Percentiles rank a stretch among this genome's conserved stretches.
Evolutionary conservation across 2,329 filamentous ascomycete genomes (phyloP).

Genomic region (Cladosporium sp.): DNA sequence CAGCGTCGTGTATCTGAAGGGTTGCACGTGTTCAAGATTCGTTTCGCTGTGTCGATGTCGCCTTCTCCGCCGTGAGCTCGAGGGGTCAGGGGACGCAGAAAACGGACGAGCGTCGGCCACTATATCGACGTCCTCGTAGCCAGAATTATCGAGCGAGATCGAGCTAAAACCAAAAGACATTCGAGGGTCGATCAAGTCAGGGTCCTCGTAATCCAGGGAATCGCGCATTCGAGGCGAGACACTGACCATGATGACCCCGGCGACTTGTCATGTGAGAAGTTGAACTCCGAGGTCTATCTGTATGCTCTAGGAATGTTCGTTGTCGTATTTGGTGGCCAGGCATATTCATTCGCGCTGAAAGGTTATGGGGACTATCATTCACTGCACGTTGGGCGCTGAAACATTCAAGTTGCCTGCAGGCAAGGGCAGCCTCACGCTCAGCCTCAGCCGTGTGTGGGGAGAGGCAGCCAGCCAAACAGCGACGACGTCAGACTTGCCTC

Average conservation of each 20-base stretch:
- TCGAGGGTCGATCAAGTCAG: slow-evolving; percentile 21
- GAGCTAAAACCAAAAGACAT: slow-evolving; percentile 21
- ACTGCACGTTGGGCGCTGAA: too few species aligned
- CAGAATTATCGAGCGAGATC: slow-evolving; percentile 13
- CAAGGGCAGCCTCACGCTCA: too few species aligned
- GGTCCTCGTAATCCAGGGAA: slow-evolving; percentile 21
- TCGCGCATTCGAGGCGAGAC: slow-evolving; percentile 22
- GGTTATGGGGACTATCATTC: too few species aligned
- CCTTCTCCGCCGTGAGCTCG: slow-evolving; percentile 14
- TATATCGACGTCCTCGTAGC: slow-evolving; percentile 16
- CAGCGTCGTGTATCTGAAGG: slow-evolving; percentile 20
- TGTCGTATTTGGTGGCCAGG: too few species aligned
- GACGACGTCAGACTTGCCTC: too few species aligned
- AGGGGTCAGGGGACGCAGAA: slow-evolving; percentile 18
- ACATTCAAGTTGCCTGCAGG: too few species aligned
- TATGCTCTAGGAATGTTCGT: too few species aligned
- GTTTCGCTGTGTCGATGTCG: slow-evolving; percentile 17
- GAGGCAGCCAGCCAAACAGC: too few species aligned
- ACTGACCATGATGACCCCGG: slow-evolving; percentile 15
- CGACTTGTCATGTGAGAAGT: too few species aligned
- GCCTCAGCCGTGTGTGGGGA: too few species aligned
- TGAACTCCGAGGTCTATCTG: too few species aligned
- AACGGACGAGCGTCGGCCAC: slow-evolving; percentile 19
- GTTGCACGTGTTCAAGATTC: slow-evolving; percentile 14
- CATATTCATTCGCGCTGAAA: too few species aligned